Percentiles rank a stretch among this genome's conserved stretches.
phyloP scores from a whole-genome alignment of 1,284 basidiomycete genomes.

The Trametes versicolor region DNA sequence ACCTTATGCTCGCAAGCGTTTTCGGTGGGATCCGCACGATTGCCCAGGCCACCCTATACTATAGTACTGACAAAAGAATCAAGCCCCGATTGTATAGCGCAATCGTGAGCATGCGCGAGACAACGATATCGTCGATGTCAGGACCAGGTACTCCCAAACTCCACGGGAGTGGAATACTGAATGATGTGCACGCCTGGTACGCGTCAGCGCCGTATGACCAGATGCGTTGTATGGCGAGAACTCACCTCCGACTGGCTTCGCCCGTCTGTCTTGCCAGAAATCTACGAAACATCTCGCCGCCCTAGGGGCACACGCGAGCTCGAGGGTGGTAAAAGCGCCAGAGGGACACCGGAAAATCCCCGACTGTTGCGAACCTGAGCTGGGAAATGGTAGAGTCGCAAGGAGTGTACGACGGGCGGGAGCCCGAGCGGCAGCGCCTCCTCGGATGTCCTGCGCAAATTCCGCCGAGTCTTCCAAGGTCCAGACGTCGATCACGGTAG shows the following conservation, averaged over 20 bases:
- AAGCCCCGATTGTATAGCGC: too few species aligned
- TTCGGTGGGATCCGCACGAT: too few species aligned
- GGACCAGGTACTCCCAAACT: not conserved
- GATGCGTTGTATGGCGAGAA: not conserved
- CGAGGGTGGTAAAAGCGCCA: conserved; percentile 29
- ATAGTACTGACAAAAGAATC: too few species aligned
- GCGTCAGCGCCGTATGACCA: not conserved
- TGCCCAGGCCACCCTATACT: too few species aligned
- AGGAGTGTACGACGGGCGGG: conserved; percentile 23
- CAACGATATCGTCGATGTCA: too few species aligned
- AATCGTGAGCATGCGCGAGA: not conserved
- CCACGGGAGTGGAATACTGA: not conserved
- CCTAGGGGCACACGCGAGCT: conserved; percentile 25
- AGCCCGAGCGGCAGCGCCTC: conserved; percentile 19
- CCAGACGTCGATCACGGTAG: conserved; percentile 31
- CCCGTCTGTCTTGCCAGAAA: conserved; percentile 34
- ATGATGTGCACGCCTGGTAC: not conserved
- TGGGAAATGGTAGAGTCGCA: conserved; percentile 25
- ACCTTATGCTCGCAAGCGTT: too few species aligned
- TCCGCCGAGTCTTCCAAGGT: conserved; percentile 25
- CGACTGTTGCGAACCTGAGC: conserved; percentile 12
- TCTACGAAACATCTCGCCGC: conserved; percentile 25
- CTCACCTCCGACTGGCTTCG: conserved; percentile 29
- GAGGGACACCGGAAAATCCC: conserved; percentile 31
- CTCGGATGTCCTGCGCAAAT: conserved; percentile 29